Base-by-base conservation (phyloP, 2,329 filamentous ascomycete species). In the Sporothrix euskadiensis region DNA sequence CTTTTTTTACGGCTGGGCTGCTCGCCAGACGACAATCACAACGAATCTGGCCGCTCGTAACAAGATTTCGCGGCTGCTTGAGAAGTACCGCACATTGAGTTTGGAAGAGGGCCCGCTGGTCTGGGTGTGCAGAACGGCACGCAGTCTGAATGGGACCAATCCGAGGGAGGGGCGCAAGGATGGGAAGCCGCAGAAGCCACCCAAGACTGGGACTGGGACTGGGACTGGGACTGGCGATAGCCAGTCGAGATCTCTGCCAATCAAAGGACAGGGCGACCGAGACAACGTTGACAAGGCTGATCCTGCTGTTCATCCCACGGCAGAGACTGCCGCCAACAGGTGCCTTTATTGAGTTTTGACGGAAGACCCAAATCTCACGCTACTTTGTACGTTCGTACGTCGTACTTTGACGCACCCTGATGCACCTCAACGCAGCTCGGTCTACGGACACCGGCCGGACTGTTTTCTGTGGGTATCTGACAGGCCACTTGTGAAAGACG, bases 1-100 rank as follows among this genome's bases (percentile, higher is more conserved):
- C 9, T 93, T 94, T 78, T 83, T 92, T 71, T 89, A 90, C 78
- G 92, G 92, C 19, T 94, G 92, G 92, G 84, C 85, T 10, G 81
- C 83, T 9, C 83, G 85, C 0, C 79, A 87, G 35, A 92, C 90
- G 1, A 94, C 91, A 0, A 81, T 94, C 70, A 93, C 91, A 3
- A 91, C 90, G 75, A 94, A 94, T 78, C 85, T 88, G 30, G 88
- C 87, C 1, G 89, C 91, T 61, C 87, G 88, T 30, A 91, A 88
- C 76, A 87, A 90, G 76, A 88, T 94, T 61, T 47, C 68, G 5
- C 73, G 70, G 4, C 71, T 77, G 54, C 57, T 77, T 6, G 74
- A 77, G 54, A 65, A 41, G 26, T 59, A 70, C 69, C 74, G 74
- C 41, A 72, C 68, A 8, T 68, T 61, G 0, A 74, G 72, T 30